Conservation (phyloP, 1,139 yeast species). For the Suhomyces maxii region DNA sequence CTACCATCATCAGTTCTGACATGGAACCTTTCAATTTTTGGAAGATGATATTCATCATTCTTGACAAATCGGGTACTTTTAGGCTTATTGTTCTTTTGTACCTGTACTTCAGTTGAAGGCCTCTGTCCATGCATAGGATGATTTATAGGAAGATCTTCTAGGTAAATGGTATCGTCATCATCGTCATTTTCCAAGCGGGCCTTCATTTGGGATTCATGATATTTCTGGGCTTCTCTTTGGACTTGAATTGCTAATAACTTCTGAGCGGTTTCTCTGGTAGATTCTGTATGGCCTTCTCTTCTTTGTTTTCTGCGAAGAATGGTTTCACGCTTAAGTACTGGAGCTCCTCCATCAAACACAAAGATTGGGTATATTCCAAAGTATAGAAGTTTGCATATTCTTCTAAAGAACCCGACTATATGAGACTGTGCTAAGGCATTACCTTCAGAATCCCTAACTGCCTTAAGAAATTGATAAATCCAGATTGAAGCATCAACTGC, state of each 20-base stretch:
- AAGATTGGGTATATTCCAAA: constrained; percentile 91
- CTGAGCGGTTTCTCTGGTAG: constrained; percentile 74
- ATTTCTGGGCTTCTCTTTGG: constrained; percentile 53
- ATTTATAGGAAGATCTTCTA: constrained; percentile 44
- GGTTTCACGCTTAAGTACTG: constrained; percentile 75
- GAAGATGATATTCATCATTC: constrained; percentile 84
- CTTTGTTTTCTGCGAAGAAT: constrained; percentile 67
- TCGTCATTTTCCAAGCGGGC: constrained; percentile 6
- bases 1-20: constrained; percentile 60
- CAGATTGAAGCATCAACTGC: constrained; percentile 99
- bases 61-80: constrained; percentile 25
- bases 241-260: constrained; percentile 77
- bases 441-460: constrained; percentile 87
- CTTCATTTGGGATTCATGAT: constrained; percentile 1
- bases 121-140: constrained; percentile 15
- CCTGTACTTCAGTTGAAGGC: not conserved
- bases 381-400: constrained; percentile 86
- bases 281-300: constrained; percentile 72
- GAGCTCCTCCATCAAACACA: constrained; percentile 98
- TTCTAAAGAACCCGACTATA: constrained; percentile 87
- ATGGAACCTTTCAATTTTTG: constrained; percentile 50
- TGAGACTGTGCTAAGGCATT: constrained; percentile 78
- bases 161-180: constrained; percentile 28
- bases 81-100: constrained; percentile 1
- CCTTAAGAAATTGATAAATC: constrained; percentile 96